Evolutionary conservation across 1,284 basidiomycete genomes (phyloP), one percentile per base, ranked within the genome.

Genomic region (Puccinia novopanici): DNA sequence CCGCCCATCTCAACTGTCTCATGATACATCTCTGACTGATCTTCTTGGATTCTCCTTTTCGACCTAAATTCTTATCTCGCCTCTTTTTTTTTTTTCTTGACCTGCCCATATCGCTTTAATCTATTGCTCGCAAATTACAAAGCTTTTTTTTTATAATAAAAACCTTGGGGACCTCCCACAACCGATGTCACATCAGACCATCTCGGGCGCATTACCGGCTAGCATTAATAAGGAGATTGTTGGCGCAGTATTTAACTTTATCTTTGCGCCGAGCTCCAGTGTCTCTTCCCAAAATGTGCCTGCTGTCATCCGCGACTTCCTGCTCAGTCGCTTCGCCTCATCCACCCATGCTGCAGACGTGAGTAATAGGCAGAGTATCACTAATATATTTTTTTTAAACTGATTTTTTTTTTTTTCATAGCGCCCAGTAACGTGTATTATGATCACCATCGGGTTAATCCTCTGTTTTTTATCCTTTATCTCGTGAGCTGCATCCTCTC

Each of bases 321-420:
- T 63, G 15, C 40, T 22, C 22, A 63, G 37, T 63, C 61, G 61
- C 10, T 63, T 63, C 40, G 61, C n/a, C 0, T 63, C 61, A 34
- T 63, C 61, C 30, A 63, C 37, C 61, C 61, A 63, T 63, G 34
- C 61, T n/a, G 61, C 30, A 40, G 61, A 10, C 2, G 61, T 63
- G 34, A 63, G 61, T 63, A 40, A 37, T 37, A 40, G 30, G n/a
- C n/a, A n/a, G n/a, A n/a, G n/a, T n/a, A n/a, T n/a, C n/a, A n/a
- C n/a, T n/a, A n/a, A n/a, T n/a, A n/a, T n/a, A n/a, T n/a, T n/a
- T n/a, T n/a, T n/a, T n/a, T n/a, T n/a, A n/a, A n/a, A n/a, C n/a
- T n/a, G n/a, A n/a, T n/a, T n/a, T 34, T 59, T 34, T 10, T 27
- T 13, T 24, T 17, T 27, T 61, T 61, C 10, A 40, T 13, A 63